Conservation (phyloP, 441 rosid genomes). For the Arabidopsis hybrid region DNA sequence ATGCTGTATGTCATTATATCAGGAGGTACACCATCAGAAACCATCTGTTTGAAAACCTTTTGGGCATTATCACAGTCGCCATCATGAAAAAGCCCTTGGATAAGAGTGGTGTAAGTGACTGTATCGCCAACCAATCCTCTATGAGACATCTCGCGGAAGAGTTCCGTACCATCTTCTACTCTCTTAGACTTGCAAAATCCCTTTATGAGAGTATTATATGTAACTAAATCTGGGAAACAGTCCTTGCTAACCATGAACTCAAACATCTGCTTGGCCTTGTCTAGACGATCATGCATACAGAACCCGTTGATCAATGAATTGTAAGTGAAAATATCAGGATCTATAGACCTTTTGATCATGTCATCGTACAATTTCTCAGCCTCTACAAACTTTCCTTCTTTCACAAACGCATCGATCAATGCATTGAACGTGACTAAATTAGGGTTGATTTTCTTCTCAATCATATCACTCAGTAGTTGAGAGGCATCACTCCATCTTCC, state of each 20-base stretch:
- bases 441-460: background rate
- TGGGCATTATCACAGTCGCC: background rate
- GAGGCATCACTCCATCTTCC: background rate
- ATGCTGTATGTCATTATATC: background rate
- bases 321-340: background rate
- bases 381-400: conserved; percentile 7
- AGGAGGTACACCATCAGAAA: background rate
- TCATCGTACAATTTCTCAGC: background rate
- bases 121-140: background rate
- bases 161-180: background rate
- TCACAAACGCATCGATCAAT: conserved; percentile 2
- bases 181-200: background rate
- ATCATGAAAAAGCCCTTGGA: background rate
- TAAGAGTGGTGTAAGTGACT: background rate
- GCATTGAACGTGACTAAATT: background rate
- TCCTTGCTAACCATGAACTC: background rate
- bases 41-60: background rate
- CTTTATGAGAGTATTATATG: background rate
- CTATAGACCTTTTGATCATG: background rate
- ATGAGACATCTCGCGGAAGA: conserved; percentile 14
- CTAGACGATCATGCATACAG: background rate
- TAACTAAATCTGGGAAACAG: background rate
- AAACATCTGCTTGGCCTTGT: background rate
- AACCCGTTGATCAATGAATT: conserved; percentile 19
- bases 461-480: background rate